phyloP scores from a whole-genome alignment of 495 filamentous ascomycete genomes.

The Aspergillus mulundensis region DNA sequence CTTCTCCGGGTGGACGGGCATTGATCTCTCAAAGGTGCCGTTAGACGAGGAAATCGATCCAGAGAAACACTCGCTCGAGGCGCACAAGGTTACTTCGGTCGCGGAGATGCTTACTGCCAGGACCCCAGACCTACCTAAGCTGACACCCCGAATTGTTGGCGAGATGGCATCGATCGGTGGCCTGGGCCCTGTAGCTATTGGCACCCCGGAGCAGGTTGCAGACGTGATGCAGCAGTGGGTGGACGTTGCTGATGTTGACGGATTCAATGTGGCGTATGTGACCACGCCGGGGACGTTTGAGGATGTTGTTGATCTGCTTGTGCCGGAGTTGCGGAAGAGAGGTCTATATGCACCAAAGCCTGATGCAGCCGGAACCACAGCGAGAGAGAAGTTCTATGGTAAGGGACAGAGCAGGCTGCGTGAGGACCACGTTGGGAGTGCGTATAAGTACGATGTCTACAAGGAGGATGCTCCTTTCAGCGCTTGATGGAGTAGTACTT shows the following conservation, averaged over 20 bases:
- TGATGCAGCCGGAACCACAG: slow-evolving; percentile 39
- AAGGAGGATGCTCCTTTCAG: slow-evolving; percentile 33
- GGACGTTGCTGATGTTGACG: slow-evolving; percentile 55
- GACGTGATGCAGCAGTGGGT: slow-evolving; percentile 59
- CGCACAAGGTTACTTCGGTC: slow-evolving; percentile 42
- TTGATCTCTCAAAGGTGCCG: slow-evolving; percentile 52
- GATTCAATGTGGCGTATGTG: slow-evolving; percentile 53
- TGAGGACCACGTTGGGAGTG: slow-evolving; percentile 49
- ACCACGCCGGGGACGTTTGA: slow-evolving; percentile 58
- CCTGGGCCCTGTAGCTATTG: slow-evolving; percentile 47
- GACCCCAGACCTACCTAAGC: slow-evolving; percentile 44
- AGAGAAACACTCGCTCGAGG: slow-evolving; percentile 46
- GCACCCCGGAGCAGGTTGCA: slow-evolving; percentile 51
- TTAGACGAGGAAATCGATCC: slow-evolving; percentile 53
- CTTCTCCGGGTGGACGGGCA: slow-evolving; percentile 50
- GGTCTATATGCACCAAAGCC: slow-evolving; percentile 41
- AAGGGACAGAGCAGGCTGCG: slow-evolving; percentile 50
- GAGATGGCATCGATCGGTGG: slow-evolving; percentile 57
- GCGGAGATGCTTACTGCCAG: slow-evolving; percentile 48
- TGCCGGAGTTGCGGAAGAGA: slow-evolving; percentile 55
- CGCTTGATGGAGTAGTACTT: not conserved
- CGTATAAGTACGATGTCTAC: slow-evolving; percentile 56
- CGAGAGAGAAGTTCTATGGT: slow-evolving; percentile 56
- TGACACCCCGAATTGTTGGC: slow-evolving; percentile 51
- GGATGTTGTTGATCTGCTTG: slow-evolving; percentile 54